A percentile compares a stretch with the other conserved stretches of the same genome.
phyloP scores from a whole-genome alignment of 2,329 filamentous ascomycete genomes.

The Sphaerulina vaccinii region DNA sequence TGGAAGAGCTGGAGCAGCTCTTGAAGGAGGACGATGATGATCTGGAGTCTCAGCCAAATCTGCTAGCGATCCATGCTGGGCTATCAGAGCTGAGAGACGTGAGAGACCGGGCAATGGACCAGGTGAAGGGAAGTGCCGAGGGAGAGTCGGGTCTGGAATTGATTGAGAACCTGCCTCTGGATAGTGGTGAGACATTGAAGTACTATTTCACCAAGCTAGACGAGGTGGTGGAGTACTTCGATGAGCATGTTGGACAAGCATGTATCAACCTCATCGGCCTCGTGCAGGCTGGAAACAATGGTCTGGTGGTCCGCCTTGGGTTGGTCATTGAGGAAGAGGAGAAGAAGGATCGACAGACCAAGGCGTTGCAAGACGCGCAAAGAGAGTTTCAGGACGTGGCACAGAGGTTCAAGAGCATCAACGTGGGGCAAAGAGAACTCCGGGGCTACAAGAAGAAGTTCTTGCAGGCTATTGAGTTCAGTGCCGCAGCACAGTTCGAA shows the following conservation, averaged over 20 bases:
- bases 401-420: constrained; percentile 89
- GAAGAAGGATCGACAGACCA: constrained; percentile 88
- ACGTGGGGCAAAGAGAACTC: constrained; percentile 78
- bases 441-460: constrained; percentile 98
- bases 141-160: constrained; percentile 96
- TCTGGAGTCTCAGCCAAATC: constrained; percentile 84
- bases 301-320: constrained; percentile 85
- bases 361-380: constrained; percentile 89
- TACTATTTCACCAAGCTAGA: constrained; percentile 88
- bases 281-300: constrained; percentile 80
- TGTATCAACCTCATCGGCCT: constrained; percentile 88
- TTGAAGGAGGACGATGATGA: constrained; percentile 81
- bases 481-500: constrained; percentile 72
- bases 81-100: constrained; percentile 91
- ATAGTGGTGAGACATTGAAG: constrained; percentile 70
- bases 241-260: constrained; percentile 86
- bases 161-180: constrained; percentile 67
- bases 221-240: constrained; percentile 87
- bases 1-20: constrained; percentile 74
- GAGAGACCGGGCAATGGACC: constrained; percentile 92
- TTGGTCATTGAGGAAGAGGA: constrained; percentile 94
- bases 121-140: constrained; percentile 70
- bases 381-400: constrained; percentile 95
- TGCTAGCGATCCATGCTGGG: constrained; percentile 86
- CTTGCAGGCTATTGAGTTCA: constrained; percentile 71